These are phyloP conservation scores for Phytophthora constricta DNA, from an alignment of 352 stramenopile species.

Conservation along the genomic window DNA sequence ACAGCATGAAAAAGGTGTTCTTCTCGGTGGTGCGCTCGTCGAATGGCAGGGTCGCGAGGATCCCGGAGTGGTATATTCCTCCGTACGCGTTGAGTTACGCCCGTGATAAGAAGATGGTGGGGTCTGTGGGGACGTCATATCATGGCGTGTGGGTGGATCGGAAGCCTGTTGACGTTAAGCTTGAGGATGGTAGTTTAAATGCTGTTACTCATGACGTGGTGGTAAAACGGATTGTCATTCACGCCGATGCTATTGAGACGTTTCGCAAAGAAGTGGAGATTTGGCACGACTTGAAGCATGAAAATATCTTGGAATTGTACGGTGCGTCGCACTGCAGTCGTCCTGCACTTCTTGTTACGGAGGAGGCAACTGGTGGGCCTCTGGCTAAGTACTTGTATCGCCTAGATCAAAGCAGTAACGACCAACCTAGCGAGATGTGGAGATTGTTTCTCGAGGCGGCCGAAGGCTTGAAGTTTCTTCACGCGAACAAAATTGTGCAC, in stretches of 20 bases:
- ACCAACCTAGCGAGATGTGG: constrained; percentile 8
- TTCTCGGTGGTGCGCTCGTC: constrained; percentile 41
- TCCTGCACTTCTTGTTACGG: constrained; percentile 23
- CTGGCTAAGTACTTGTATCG: constrained; percentile 24
- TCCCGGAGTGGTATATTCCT: constrained; percentile 39
- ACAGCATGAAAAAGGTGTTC: constrained; percentile 43
- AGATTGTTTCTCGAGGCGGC: constrained; percentile 15
- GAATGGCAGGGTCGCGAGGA: constrained; percentile 36
- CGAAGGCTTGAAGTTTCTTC: constrained; percentile 55
- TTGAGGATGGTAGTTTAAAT: not conserved
- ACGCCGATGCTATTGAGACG: constrained; percentile 28
- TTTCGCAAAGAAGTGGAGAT: constrained; percentile 40
- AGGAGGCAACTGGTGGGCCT: constrained; percentile 27
- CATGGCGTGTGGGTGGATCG: constrained; percentile 27
- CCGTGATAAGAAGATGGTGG: constrained; percentile 8
- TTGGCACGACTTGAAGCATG: constrained; percentile 32
- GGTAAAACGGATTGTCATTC: constrained; percentile 24
- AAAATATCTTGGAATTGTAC: constrained; percentile 36
- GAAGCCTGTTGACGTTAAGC: constrained; percentile 13
- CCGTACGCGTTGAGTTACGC: constrained; percentile 28
- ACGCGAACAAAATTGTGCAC: constrained; percentile 28
- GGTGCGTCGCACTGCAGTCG: constrained; percentile 37
- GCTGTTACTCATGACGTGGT: constrained; percentile 9
- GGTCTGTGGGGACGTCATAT: constrained; percentile 14
- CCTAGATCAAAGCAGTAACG: not conserved